Evolutionary conservation across 2,329 filamentous ascomycete genomes (phyloP).

Genomic region (Tricladium varicosporioides): DNA sequence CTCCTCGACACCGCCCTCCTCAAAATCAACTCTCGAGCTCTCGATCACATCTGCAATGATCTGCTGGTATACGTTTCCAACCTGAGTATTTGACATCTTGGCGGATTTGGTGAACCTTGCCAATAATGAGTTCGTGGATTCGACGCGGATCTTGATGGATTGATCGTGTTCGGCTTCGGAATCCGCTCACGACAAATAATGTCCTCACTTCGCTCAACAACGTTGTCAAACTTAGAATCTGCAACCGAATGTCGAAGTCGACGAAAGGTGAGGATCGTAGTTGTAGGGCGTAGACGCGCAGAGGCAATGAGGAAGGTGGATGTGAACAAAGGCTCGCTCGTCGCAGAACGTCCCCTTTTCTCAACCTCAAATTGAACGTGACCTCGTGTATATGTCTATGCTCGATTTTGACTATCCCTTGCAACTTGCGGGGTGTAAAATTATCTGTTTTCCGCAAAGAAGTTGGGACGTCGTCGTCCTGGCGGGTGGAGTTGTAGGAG

Average conservation of each 20-base stretch:
- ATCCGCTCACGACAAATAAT: no score
- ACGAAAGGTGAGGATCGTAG: background rate
- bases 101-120: background rate
- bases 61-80: constrained; percentile 74
- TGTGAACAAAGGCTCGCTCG: constrained; percentile 3
- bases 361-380: constrained; percentile 12
- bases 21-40: constrained; percentile 90
- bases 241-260: background rate
- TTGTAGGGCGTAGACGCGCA: background rate
- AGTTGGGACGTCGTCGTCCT: constrained; percentile 17
- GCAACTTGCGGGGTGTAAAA: constrained; percentile 11
- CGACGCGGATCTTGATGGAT: background rate
- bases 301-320: background rate
- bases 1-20: constrained; percentile 91
- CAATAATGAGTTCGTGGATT: no score
- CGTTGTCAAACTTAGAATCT: background rate
- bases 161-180: no score
- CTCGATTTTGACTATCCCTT: constrained; percentile 11
- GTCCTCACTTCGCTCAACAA: no score
- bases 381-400: constrained; percentile 3
- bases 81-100: constrained; percentile 34
- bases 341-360: constrained; percentile 9
- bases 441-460: constrained; percentile 15
- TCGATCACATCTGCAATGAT: constrained; percentile 86
- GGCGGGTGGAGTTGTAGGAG: constrained; percentile 28